Conservation (phyloP, 352 stramenopile genomes). For the Pythium coloratum region DNA sequence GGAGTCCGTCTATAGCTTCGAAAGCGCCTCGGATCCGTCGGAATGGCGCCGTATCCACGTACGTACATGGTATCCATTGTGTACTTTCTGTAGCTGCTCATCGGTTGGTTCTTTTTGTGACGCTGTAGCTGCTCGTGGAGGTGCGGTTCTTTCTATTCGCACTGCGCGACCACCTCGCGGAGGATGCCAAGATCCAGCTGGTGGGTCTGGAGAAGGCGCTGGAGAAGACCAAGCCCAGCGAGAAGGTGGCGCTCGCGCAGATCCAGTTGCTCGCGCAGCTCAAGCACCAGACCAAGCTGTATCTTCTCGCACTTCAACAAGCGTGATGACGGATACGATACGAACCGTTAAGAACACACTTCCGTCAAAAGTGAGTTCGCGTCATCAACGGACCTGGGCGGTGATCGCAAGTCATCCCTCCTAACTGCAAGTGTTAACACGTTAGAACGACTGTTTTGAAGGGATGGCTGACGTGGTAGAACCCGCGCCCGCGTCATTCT, state of each 20-base stretch:
- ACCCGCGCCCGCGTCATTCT: constrained; percentile 12
- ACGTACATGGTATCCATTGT: constrained; percentile 21
- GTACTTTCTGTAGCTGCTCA: background rate
- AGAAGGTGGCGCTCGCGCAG: constrained; percentile 40
- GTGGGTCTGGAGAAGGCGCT: constrained; percentile 52
- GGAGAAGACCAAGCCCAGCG: constrained; percentile 35
- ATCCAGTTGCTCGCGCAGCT: constrained; percentile 64
- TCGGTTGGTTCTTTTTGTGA: background rate
- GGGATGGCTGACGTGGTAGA: background rate
- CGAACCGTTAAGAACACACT: constrained; percentile 12
- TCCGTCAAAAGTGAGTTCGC: background rate
- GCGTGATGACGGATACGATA: constrained; percentile 1
- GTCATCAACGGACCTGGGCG: background rate
- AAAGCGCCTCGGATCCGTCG: constrained; percentile 19
- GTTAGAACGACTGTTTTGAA: background rate
- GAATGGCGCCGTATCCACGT: constrained; percentile 73
- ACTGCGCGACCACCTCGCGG: constrained; percentile 50
- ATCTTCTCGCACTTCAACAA: constrained; percentile 64
- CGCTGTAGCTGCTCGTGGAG: constrained; percentile 67
- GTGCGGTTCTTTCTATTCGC: constrained; percentile 66
- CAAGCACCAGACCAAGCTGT: constrained; percentile 82
- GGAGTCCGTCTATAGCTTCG: constrained; percentile 33
- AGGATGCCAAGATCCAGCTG: constrained; percentile 54
- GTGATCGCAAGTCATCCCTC: constrained; percentile 20
- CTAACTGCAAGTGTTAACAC: background rate